A percentile compares a stretch with the other conserved stretches of the same genome.
Conservation (phyloP, 306 rosid genomes). For the Albizia julibrissin region DNA sequence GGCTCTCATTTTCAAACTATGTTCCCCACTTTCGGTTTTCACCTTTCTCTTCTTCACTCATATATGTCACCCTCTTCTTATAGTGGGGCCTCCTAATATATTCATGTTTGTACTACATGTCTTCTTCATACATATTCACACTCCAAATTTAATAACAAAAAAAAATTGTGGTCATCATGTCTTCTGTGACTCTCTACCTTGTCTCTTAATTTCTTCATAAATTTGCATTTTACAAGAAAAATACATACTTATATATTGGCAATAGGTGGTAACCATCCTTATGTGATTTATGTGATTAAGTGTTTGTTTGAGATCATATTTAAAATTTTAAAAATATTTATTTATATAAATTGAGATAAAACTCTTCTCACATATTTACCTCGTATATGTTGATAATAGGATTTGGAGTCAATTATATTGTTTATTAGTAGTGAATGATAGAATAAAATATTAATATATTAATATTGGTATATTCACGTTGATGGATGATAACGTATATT, state of each 20-base stretch:
- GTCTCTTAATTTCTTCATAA: slow-evolving; percentile 11
- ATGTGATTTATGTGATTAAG: too few relatives aligned
- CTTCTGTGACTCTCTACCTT: background rate
- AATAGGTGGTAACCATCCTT: too few relatives aligned
- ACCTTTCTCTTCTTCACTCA: slow-evolving; percentile 23
- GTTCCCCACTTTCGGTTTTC: slow-evolving; percentile 37
- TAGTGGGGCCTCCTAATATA: slow-evolving; percentile 26
- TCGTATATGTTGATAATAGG: too few relatives aligned
- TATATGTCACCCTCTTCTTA: slow-evolving; percentile 29
- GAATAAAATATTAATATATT: background rate
- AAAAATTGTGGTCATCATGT: slow-evolving; percentile 11
- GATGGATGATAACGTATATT: background rate
- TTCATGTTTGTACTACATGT: background rate
- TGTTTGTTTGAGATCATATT: too few relatives aligned
- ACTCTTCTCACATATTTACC: too few relatives aligned
- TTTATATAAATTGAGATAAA: too few relatives aligned
- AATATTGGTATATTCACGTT: background rate
- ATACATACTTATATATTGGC: background rate
- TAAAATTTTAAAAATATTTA: too few relatives aligned
- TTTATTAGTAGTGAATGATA: background rate
- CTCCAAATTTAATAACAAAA: background rate
- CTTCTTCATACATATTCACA: background rate
- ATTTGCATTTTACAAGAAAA: slow-evolving; percentile 5
- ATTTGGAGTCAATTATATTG: background rate
- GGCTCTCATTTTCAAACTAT: slow-evolving; percentile 40